Base-by-base conservation (phyloP, 1,139 yeast genomes). In the Magnusiomyces ingens region DNA sequence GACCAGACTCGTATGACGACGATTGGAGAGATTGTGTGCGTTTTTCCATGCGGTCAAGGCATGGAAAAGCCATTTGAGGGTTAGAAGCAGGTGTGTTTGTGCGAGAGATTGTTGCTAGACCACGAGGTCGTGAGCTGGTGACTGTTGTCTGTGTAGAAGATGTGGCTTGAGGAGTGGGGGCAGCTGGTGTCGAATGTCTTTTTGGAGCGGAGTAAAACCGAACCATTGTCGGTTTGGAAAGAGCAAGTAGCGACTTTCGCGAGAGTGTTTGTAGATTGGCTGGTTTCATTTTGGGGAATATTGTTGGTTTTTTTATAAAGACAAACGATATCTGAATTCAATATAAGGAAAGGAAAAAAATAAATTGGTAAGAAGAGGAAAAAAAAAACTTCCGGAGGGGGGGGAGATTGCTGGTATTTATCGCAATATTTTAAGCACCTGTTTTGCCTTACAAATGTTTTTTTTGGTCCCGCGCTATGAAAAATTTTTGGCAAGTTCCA, bases 21-120 rank as follows among this genome's bases (percentile, higher is more conserved):
- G 43, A 36, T 26, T 47, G 43, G 13, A 81, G 72, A 12, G 83
- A 75, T 53, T 68, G 72, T 21, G 75, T 67, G 15, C 72, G 70
- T n/a, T 77, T 73, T 60, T 89, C 95, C 42, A 85, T 72, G 60
- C 77, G 81, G 67, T 91, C 97, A 45, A 90, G 74, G 65, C 97
- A 90, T 2, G 97, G 97, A 66, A 90, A 91, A 1, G 83, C 70
- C 76, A 88, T 73, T 57, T 76, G 88, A 1, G 87, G 85, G 60
- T 82, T 82, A 13, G 83, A 73, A 19, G 62, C 53, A 5, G 45
- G 22, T n/a, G 54, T 13, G 1, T 22, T 44, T 3, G 38, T 17
- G 26, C 47, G 8, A 13, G 47, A 37, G 21, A 47, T 29, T 12
- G 53, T 51, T 15, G 56, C 50, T 17, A 49, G 43, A 32, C 50